Percentiles rank a stretch among this genome's conserved stretches.
Conservation (phyloP, 768 basidiomycete species). For the Rubroboletus satanas region DNA sequence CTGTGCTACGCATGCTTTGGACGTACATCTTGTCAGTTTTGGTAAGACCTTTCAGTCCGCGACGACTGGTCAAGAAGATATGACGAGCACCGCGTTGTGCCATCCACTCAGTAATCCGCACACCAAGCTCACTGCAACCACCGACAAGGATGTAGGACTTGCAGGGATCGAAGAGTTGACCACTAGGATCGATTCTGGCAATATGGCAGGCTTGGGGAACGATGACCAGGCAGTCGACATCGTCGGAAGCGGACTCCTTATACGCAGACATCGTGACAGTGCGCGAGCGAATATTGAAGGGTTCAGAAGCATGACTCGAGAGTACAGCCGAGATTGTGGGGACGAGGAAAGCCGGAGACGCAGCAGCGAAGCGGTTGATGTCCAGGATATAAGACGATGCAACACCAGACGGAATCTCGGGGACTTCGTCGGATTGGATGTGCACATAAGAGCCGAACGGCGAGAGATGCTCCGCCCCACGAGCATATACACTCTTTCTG, state of each 20-base stretch:
- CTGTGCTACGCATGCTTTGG: slow-evolving; percentile 19
- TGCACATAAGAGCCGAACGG: slow-evolving; percentile 26
- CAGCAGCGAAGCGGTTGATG: slow-evolving; percentile 19
- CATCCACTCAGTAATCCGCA: slow-evolving; percentile 34
- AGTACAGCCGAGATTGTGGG: slow-evolving; percentile 18
- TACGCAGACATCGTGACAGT: slow-evolving; percentile 12
- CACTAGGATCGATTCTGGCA: slow-evolving; percentile 23
- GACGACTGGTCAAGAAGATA: slow-evolving; percentile 30
- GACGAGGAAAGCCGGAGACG: slow-evolving; percentile 18
- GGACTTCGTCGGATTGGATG: slow-evolving; percentile 12
- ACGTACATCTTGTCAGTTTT: slow-evolving; percentile 29
- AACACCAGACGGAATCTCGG: slow-evolving; percentile 18
- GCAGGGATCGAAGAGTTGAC: slow-evolving; percentile 31
- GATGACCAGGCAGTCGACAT: slow-evolving; percentile 16
- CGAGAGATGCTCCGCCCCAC: slow-evolving; percentile 20
- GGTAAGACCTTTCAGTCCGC: slow-evolving; percentile 15
- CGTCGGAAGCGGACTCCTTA: background rate
- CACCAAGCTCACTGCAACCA: slow-evolving; percentile 23
- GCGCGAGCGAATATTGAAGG: slow-evolving; percentile 9
- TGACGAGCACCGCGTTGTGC: slow-evolving; percentile 30
- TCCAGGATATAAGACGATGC: slow-evolving; percentile 20
- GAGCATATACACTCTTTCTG: slow-evolving; percentile 12
- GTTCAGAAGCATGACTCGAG: slow-evolving; percentile 14
- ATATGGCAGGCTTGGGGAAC: slow-evolving; percentile 5
- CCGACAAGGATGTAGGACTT: slow-evolving; percentile 22